Evolutionary conservation across 2,329 filamentous ascomycete species (phyloP), one percentile per base, ranked within the genome.

Genomic region (Clonostachys chloroleuca): DNA sequence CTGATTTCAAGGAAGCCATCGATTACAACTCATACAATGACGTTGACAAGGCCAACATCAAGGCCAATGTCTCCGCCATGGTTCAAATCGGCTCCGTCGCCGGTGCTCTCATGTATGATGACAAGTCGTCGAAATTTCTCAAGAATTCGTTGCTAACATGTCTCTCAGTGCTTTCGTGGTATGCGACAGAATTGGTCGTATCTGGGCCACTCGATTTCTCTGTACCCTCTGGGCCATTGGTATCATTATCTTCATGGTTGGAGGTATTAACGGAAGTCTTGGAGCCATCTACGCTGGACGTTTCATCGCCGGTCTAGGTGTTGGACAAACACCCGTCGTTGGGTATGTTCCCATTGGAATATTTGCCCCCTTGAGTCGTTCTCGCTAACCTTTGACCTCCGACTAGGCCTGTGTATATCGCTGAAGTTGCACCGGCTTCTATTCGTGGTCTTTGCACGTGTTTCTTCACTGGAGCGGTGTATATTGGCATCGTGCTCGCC

Each of bases 21-120:
- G 57, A 80, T 54, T 80, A 83, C 51, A 65, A 70, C 6, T 68
- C 72, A 3, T 82, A 83, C 56, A 69, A 65, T 42, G 56, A 64
- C 0, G 68, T 74, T 5, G 73, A 80, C 42, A 70, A 78, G 59
- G 83, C 85, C 51, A 83, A 87, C 61, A 83, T 86, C 67, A 83
- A 87, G 65, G 83, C 78, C 55, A 92, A 92, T 63, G 86, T 92
- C 47, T 86, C 86, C 2, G 80, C 85, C 43, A 92, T 92, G 87
- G 87, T 92, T 0, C 87, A 91, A 65, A 81, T 91, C 56, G 87
- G 87, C 20, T 87, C 81, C 20, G 86, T 92, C 33, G 82, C 73
- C 5, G 87, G 87, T 40, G 84, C 86, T 33, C 71, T 89, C 34
- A 74, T 75, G 70, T 73, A 59, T 60, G 66, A 30, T 30, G 24